Evolutionary conservation across 768 basidiomycete genomes (phyloP).

Genomic region (Termitomyces sp.): DNA sequence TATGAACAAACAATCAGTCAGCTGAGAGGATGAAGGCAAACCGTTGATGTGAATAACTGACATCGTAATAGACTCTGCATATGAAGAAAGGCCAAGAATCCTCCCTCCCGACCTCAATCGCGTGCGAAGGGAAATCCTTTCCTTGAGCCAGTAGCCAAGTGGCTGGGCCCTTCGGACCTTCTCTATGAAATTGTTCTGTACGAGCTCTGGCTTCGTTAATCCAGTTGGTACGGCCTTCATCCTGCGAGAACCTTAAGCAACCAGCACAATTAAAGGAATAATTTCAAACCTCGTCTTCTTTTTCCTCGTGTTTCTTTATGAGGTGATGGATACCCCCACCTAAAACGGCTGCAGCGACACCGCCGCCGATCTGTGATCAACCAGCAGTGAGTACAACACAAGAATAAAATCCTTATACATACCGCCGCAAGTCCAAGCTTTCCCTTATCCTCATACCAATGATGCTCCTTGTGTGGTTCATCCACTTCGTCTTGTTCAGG

Average conservation of each 20-base stretch:
- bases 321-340: conserved; percentile 4
- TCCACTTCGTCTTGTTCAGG: conserved; percentile 11
- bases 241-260: conserved; percentile 26
- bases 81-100: conserved; percentile 51
- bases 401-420: conserved; percentile 1
- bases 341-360: conserved; percentile 30
- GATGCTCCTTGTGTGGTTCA: conserved; percentile 46
- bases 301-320: conserved; percentile 39
- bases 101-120: conserved; percentile 56
- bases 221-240: conserved; percentile 52
- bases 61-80: conserved; percentile 56
- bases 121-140: conserved; percentile 52
- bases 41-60: conserved; percentile 22
- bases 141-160: conserved; percentile 65
- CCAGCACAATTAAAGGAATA: background rate
- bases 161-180: conserved; percentile 42
- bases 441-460: conserved; percentile 52
- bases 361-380: conserved; percentile 55
- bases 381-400: conserved; percentile 2
- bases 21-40: background rate
- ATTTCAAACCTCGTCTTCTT: conserved; percentile 47
- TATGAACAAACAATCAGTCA: conserved; percentile 18
- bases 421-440: conserved; percentile 58
- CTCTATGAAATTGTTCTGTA: conserved; percentile 41
- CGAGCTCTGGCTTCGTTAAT: conserved; percentile 50